Conservation (phyloP, 2,329 filamentous ascomycete genomes). For the Leptoxyphium fumago region DNA sequence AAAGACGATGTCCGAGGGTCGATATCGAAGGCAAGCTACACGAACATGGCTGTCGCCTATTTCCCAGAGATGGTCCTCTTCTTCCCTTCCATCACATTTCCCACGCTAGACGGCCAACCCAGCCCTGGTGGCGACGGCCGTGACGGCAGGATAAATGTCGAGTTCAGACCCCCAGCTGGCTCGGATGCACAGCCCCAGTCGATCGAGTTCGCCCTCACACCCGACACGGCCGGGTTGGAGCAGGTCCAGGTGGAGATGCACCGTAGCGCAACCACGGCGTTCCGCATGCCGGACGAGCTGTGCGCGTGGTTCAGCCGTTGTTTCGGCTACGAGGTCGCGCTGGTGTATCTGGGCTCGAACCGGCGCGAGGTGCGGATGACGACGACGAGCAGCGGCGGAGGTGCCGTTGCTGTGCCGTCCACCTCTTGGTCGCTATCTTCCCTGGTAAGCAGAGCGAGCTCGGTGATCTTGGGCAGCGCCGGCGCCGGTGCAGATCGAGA, state of each 20-base stretch:
- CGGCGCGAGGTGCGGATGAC: conserved; percentile 27
- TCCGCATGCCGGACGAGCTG: conserved; percentile 27
- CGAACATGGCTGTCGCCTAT: conserved; percentile 29
- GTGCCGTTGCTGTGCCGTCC: conserved; percentile 1
- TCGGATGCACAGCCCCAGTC: conserved; percentile 12
- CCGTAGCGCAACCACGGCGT: conserved; percentile 26
- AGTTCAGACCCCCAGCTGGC: conserved; percentile 20
- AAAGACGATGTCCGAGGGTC: no score
- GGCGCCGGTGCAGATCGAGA: not conserved
- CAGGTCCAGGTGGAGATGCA: conserved; percentile 30
- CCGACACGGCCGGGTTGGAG: conserved; percentile 22
- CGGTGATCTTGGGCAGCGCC: not conserved
- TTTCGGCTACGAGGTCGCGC: conserved; percentile 28
- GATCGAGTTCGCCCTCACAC: conserved; percentile 26
- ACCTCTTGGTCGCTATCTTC: conserved; percentile 19
- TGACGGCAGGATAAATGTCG: conserved; percentile 23
- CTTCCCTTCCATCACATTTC: conserved; percentile 19
- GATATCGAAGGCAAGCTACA: conserved; percentile 9
- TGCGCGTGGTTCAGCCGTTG: conserved; percentile 29
- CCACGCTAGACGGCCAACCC: conserved; percentile 6
- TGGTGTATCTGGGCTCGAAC: conserved; percentile 30
- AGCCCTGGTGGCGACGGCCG: conserved; percentile 13
- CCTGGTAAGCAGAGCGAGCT: conserved; percentile 10
- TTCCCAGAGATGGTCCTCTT: conserved; percentile 29
- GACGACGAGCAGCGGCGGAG: conserved; percentile 14